Evolutionary conservation across 768 basidiomycete species (phyloP).

Genomic region (Rickenella mellea): DNA sequence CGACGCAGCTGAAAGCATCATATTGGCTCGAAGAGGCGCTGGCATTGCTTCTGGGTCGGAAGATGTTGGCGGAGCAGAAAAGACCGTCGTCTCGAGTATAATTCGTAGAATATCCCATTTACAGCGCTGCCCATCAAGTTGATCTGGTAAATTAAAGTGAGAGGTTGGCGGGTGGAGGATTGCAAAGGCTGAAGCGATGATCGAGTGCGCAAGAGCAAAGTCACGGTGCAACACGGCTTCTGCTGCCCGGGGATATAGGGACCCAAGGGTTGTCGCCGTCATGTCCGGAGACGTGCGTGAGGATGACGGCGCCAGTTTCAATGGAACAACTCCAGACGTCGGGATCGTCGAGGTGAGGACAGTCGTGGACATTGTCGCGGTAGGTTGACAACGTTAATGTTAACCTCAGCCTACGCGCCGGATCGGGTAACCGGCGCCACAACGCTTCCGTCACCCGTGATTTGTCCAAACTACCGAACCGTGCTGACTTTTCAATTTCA

Average conservation of each 20-base stretch:
- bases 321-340: too few relatives aligned
- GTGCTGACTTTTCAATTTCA: too few relatives aligned
- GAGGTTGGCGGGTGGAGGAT: conserved; percentile 36
- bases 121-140: conserved; percentile 39
- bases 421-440: too few relatives aligned
- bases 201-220: conserved; percentile 50
- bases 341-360: conserved; percentile 1
- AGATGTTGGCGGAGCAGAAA: conserved; percentile 37
- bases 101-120: conserved; percentile 88
- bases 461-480: too few relatives aligned
- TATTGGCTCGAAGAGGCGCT: conserved; percentile 37
- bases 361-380: conserved; percentile 10
- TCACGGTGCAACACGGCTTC: conserved; percentile 73
- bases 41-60: conserved; percentile 36
- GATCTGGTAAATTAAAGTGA: conserved; percentile 29
- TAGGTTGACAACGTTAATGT: too few relatives aligned
- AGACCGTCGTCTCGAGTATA: conserved; percentile 70
- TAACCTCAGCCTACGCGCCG: too few relatives aligned
- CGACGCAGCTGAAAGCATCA: conserved; percentile 49
- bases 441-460: too few relatives aligned
- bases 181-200: conserved; percentile 61
- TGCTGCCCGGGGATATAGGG: conserved; percentile 69
- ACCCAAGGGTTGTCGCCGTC: conserved; percentile 45
- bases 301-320: conserved; percentile 9
- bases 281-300: conserved; percentile 12